A percentile compares a stretch with the other conserved stretches of the same genome.
Evolutionary conservation across 441 rosid genomes (phyloP).

Genomic region (Viola pubescens): DNA sequence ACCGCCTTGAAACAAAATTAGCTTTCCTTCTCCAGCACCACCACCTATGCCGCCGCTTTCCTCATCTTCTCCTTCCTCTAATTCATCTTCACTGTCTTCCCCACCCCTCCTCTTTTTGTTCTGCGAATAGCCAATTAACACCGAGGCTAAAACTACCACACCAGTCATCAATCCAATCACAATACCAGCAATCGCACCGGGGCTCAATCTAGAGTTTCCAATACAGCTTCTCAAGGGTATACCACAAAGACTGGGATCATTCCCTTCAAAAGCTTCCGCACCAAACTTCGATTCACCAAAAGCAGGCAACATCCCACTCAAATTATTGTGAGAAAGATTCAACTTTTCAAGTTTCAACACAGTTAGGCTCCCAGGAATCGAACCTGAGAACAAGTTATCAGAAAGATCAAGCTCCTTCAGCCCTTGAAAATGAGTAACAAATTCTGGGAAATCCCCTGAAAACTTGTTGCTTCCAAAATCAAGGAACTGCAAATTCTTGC

Average conservation of each 20-base stretch:
- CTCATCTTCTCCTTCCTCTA: slow-evolving; percentile 68
- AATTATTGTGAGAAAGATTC: slow-evolving; percentile 84
- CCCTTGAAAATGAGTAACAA: slow-evolving; percentile 46
- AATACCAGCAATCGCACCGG: slow-evolving; percentile 88
- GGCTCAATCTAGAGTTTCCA: slow-evolving; percentile 56
- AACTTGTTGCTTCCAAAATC: slow-evolving; percentile 74
- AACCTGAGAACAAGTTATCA: slow-evolving; percentile 54
- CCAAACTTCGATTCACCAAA: slow-evolving; percentile 63
- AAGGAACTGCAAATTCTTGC: slow-evolving; percentile 54
- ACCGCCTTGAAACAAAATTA: slow-evolving; percentile 83
- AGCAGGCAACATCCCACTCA: slow-evolving; percentile 64
- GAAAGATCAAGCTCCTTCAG: slow-evolving; percentile 81
- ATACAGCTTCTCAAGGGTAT: slow-evolving; percentile 58
- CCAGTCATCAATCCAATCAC: slow-evolving; percentile 92
- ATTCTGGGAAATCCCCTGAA: slow-evolving; percentile 78
- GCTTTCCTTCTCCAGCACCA: slow-evolving; percentile 61
- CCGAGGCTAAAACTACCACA: slow-evolving; percentile 72
- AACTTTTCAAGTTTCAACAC: slow-evolving; percentile 52
- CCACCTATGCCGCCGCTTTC: slow-evolving; percentile 36
- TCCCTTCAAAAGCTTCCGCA: slow-evolving; percentile 64
- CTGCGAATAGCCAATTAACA: slow-evolving; percentile 80
- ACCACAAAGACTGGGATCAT: slow-evolving; percentile 77
- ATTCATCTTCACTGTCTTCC: slow-evolving; percentile 63
- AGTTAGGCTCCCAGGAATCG: slow-evolving; percentile 54
- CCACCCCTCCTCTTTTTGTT: slow-evolving; percentile 62